Evolutionary conservation across 1,139 yeast species (phyloP), one percentile per base, ranked within the genome.

Genomic region (Pichiaceae sp.): DNA sequence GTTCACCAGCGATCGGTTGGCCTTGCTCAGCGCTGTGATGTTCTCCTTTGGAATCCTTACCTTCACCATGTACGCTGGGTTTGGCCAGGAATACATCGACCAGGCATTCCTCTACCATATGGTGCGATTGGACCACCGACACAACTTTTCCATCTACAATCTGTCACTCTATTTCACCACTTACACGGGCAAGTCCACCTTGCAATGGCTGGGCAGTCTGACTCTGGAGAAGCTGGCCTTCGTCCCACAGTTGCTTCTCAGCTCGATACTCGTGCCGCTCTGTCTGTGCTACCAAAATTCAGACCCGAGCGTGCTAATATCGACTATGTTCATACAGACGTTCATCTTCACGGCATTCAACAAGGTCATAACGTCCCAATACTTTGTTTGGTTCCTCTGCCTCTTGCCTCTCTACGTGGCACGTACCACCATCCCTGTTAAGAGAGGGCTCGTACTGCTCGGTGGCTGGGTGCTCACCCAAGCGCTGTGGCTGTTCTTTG

Each of bases 281-380:
- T 76, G 50, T 77, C 82, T 2, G 60, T 29, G 31, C 20, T 29
- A 37, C 25, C 14, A 16, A 8, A 24, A 33, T 9, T 29, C 28
- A 6, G 36, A 31, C 15, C 29, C 32, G 8, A 24, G 20, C 16
- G 28, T 38, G 1, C 52, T 82, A 21, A 57, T 76, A n/a, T 70
- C 81, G 31, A 72, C 87, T 17, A 58, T 86, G 45, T 85, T 89
- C 53, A 56, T 87, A n/a, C 97, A 89, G 59, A 91, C 98, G 1
- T 80, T 86, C 57, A 72, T 86, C 21, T 91, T 91, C 62, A 96
- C 89, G 26, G 70, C 93, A 2, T 86, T 81, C 62, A 91, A 91
- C 64, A 91, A 91, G 60, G 97, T 91, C 26, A 83, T 94, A 51
- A 91, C 98, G 0, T 85, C 96, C 1, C 93, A 81, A 53, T 91